Conservation (phyloP, 352 stramenopile species). For the Phytopythium kandeliae region DNA sequence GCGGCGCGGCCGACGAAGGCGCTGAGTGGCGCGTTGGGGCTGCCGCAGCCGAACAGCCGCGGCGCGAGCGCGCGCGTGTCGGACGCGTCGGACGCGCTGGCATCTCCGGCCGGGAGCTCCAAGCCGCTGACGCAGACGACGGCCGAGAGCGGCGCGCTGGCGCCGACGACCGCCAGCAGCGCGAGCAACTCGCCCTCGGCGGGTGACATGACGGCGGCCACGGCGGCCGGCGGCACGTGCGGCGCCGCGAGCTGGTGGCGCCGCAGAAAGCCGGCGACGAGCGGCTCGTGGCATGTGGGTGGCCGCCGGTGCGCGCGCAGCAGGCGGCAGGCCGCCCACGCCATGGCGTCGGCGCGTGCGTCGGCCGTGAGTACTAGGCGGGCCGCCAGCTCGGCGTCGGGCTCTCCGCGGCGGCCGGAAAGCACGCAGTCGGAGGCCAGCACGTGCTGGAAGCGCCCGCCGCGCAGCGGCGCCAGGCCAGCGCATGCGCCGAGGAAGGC, state of each 20-base stretch:
- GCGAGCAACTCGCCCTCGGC: conserved; percentile 32
- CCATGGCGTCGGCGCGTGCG: conserved; percentile 47
- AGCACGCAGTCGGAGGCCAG: conserved; percentile 40
- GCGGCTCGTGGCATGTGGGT: conserved; percentile 39
- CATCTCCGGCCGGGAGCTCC: conserved; percentile 12
- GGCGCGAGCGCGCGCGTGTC: conserved; percentile 20
- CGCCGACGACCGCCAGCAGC: conserved; percentile 51
- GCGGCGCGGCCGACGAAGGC: conserved; percentile 18
- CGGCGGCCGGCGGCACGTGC: too few relatives aligned
- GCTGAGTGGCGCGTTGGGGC: conserved; percentile 26
- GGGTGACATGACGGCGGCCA: too few relatives aligned
- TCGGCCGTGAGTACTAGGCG: too few relatives aligned
- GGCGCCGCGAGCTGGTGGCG: too few relatives aligned
- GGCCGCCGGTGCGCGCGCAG: conserved; percentile 39
- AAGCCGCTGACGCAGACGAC: conserved; percentile 53
- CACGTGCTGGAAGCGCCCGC: conserved; percentile 11
- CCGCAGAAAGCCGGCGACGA: too few relatives aligned
- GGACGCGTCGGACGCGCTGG: too few relatives aligned
- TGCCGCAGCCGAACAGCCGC: conserved; percentile 40
- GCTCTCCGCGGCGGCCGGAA: too few relatives aligned
- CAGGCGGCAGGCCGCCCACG: conserved; percentile 43
- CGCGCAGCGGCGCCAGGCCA: conserved; percentile 15
- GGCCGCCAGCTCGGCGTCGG: too few relatives aligned
- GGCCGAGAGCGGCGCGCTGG: conserved; percentile 30
- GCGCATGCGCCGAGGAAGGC: conserved; percentile 47